These are phyloP conservation scores for Colletotrichum sp. DNA, from an alignment of 2,329 filamentous ascomycete genomes.

Conservation along the genomic window DNA sequence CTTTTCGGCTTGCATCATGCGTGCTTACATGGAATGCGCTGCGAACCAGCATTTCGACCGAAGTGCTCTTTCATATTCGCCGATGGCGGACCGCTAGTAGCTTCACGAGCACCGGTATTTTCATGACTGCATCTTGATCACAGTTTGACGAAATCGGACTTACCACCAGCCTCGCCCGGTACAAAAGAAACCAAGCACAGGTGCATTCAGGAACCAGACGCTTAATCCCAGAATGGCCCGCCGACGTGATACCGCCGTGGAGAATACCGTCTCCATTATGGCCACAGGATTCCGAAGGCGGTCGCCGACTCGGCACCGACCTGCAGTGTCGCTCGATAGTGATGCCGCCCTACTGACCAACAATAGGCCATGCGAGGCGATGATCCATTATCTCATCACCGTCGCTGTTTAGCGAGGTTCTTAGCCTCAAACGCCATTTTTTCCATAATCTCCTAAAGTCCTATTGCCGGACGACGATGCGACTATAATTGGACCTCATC, in stretches of 20 bases:
- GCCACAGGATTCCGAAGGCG: neutral
- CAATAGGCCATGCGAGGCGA: neutral
- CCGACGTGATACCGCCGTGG: neutral
- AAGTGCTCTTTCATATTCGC: neutral
- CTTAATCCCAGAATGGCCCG: neutral
- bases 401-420: neutral
- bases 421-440: neutral
- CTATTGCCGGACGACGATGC: neutral
- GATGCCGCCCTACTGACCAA: neutral
- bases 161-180: neutral
- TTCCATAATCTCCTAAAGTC: neutral
- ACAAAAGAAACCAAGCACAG: neutral
- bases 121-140: neutral
- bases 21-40: neutral
- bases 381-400: neutral
- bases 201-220: neutral
- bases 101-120: neutral
- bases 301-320: slow-evolving; percentile 15
- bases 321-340: neutral
- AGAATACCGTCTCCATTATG: neutral
- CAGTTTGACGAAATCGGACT: neutral
- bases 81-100: neutral
- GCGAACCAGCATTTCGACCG: neutral
- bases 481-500: neutral
- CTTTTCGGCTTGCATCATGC: neutral